Percentiles rank a stretch among this genome's conserved stretches.
phyloP scores from a whole-genome alignment of 78 protist genomes.

The Dictyostelium firmibasis region DNA sequence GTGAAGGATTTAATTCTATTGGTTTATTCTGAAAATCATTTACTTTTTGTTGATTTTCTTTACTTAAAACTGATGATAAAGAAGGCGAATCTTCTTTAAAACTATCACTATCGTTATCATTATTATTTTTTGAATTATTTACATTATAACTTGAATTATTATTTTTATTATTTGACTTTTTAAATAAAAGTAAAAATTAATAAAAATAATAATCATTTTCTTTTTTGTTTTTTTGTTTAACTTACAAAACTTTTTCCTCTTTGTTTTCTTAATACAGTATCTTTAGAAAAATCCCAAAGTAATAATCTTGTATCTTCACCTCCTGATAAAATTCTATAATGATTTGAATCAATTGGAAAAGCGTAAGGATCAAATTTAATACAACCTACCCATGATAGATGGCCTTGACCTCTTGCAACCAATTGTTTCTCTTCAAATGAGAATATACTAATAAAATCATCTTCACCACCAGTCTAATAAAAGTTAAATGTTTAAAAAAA shows the following conservation, averaged over 20 bases:
- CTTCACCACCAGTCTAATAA: slow-evolving; percentile 80
- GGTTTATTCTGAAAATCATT: not conserved
- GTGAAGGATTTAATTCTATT: not conserved
- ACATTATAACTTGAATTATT: not conserved
- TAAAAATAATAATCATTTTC: not conserved
- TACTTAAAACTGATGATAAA: not conserved
- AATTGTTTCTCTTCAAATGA: slow-evolving; percentile 45
- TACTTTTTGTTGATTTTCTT: not conserved
- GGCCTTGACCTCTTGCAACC: slow-evolving; percentile 74
- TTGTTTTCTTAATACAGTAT: slow-evolving; percentile 41
- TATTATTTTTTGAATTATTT: not conserved
- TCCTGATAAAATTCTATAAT: slow-evolving; percentile 60
- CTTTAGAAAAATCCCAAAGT: slow-evolving; percentile 72
- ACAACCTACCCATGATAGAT: slow-evolving; percentile 80
- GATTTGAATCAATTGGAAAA: not conserved
- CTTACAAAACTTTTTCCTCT: slow-evolving; percentile 33
- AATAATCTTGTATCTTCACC: slow-evolving; percentile 78
- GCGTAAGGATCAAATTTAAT: slow-evolving; percentile 51
- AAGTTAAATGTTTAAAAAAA: not conserved
- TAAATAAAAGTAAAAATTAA: not conserved
- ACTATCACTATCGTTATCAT: not conserved
- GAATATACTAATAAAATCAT: slow-evolving; percentile 77
- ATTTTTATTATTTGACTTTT: not conserved
- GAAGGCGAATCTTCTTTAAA: not conserved
- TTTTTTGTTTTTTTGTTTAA: not conserved